These are phyloP conservation scores for Penstemon eatonii DNA, from an alignment of 257 asterid genomes.

Conservation along the genomic window DNA sequence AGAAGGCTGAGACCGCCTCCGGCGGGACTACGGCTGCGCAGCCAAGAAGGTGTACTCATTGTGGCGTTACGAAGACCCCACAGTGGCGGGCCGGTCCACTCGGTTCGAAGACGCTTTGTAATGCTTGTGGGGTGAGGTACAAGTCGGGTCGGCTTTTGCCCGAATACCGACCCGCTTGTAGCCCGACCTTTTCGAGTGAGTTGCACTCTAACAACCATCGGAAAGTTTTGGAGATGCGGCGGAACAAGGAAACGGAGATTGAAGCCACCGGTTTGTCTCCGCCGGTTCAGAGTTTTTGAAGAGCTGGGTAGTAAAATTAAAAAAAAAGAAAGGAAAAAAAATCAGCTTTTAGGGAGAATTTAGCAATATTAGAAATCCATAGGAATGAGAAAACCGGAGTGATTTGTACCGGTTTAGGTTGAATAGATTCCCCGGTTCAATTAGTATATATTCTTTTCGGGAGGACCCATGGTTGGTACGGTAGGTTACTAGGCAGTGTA, in stretches of 20 bases:
- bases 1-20: constrained; percentile 18
- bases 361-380: not conserved
- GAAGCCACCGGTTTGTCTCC: constrained; percentile 30
- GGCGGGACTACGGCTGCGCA: constrained; percentile 26
- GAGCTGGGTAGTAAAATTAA: constrained; percentile 23
- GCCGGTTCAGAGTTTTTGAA: constrained; percentile 46
- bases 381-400: constrained; percentile 33
- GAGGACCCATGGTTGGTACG: constrained; percentile 51
- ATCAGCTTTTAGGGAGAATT: constrained; percentile 19
- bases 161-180: constrained; percentile 69
- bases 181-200: constrained; percentile 58
- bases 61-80: constrained; percentile 63
- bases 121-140: constrained; percentile 62
- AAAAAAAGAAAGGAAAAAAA: not conserved
- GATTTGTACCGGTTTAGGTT: constrained; percentile 30
- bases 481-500: constrained; percentile 52
- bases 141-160: constrained; percentile 69
- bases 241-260: constrained; percentile 46
- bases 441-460: constrained; percentile 52
- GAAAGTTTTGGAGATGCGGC: constrained; percentile 64
- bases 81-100: constrained; percentile 77
- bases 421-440: constrained; percentile 39
- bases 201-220: constrained; percentile 64
- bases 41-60: constrained; percentile 61
- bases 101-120: constrained; percentile 60